phyloP scores from a whole-genome alignment of 495 filamentous ascomycete species.

The Aspergillus indologenus region DNA sequence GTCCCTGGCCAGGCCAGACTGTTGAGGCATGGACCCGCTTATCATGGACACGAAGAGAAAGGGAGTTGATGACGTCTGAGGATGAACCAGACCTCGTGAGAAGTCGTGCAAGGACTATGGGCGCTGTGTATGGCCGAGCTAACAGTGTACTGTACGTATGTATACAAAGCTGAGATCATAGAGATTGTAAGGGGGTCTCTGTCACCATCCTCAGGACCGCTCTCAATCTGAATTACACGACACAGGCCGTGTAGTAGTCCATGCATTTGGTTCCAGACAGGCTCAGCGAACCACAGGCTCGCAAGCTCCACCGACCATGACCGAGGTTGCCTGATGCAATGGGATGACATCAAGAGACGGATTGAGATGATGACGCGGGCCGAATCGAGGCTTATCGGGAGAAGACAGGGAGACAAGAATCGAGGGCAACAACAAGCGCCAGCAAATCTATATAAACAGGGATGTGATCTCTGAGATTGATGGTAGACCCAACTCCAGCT shows the following conservation, averaged over 20 bases:
- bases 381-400: background rate
- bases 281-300: background rate
- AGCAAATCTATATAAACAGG: background rate
- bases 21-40: background rate
- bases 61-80: too few relatives aligned
- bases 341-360: constrained; percentile 1
- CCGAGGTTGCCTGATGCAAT: constrained; percentile 3
- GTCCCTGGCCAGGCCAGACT: background rate
- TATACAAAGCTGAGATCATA: too few relatives aligned
- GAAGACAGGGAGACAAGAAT: background rate
- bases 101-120: too few relatives aligned
- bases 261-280: background rate
- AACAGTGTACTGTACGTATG: too few relatives aligned
- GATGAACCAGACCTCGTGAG: too few relatives aligned
- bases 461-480: background rate
- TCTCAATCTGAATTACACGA: too few relatives aligned
- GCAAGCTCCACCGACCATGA: constrained; percentile 1
- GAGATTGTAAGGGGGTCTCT: too few relatives aligned
- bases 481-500: background rate
- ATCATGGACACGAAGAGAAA: too few relatives aligned
- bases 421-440: background rate
- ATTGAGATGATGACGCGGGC: background rate
- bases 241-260: background rate
- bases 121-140: too few relatives aligned
- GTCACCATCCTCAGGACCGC: too few relatives aligned